Evolutionary conservation across 139 green algal species (phyloP).

Genomic region (Spirogloea muscicola): DNA sequence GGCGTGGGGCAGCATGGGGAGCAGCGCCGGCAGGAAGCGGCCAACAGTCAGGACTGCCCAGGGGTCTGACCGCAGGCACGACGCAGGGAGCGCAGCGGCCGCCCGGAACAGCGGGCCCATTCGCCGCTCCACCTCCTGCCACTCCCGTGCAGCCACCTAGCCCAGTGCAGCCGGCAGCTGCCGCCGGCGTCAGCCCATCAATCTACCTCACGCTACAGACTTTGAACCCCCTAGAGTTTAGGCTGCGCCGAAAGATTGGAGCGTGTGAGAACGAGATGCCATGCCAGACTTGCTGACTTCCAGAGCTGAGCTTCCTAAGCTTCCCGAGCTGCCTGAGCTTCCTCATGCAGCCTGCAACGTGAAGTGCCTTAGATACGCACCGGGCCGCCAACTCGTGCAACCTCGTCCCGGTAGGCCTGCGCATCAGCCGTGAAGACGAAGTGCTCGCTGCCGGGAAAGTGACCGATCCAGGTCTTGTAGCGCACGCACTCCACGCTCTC

Average conservation of each 20-base stretch:
- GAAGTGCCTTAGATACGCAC: neutral
- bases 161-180: too few relatives aligned
- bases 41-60: conserved; percentile 52
- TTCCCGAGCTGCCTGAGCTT: too few relatives aligned
- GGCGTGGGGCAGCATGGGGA: conserved; percentile 22
- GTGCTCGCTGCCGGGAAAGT: conserved; percentile 60
- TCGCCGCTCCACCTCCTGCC: conserved; percentile 54
- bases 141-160: neutral
- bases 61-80: conserved; percentile 59
- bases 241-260: too few relatives aligned
- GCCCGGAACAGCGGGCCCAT: conserved; percentile 64
- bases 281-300: too few relatives aligned
- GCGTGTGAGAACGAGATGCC: too few relatives aligned
- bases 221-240: too few relatives aligned
- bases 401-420: conserved; percentile 56
- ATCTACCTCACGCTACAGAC: too few relatives aligned
- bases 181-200: too few relatives aligned
- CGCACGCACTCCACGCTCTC: conserved; percentile 54
- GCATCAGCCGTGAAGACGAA: conserved; percentile 64
- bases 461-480: conserved; percentile 66
- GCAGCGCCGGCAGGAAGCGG: conserved; percentile 42
- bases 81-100: conserved; percentile 65
- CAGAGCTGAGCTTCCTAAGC: too few relatives aligned
- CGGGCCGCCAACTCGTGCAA: conserved; percentile 35
- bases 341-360: too few relatives aligned